Percentiles rank a stretch among this genome's conserved stretches.
Conservation (phyloP, 306 rosid species). For the Quercus alba region DNA sequence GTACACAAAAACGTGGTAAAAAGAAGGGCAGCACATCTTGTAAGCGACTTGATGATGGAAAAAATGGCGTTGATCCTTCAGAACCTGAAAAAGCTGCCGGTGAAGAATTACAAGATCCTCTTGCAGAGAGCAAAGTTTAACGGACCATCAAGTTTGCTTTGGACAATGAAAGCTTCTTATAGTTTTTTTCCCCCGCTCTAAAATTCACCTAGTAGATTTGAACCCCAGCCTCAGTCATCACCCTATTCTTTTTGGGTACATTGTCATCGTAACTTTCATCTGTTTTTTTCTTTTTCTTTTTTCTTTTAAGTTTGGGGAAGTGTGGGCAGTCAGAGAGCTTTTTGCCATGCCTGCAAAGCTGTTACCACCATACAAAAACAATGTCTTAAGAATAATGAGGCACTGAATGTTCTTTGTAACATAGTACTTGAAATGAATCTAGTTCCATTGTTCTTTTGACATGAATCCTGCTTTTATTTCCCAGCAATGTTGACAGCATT, state of each 20-base stretch:
- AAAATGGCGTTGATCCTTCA: background rate
- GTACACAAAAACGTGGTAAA: background rate
- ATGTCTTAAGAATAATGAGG: background rate
- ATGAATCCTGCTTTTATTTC: too few species aligned
- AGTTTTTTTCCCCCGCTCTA: too few species aligned
- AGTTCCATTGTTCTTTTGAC: too few species aligned
- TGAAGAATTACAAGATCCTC: background rate
- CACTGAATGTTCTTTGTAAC: background rate
- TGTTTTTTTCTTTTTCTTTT: fast-evolving
- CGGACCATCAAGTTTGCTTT: background rate
- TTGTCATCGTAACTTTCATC: background rate
- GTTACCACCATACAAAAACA: background rate
- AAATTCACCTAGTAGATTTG: too few species aligned
- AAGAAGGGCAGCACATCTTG: background rate
- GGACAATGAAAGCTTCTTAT: background rate
- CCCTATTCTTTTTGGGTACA: too few species aligned
- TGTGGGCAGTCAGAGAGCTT: background rate
- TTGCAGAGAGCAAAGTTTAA: background rate
- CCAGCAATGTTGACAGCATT: too few species aligned
- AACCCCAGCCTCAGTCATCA: too few species aligned
- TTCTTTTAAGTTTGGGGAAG: too few species aligned
- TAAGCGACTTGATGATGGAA: background rate
- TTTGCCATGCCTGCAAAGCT: background rate
- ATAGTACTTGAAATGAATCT: background rate
- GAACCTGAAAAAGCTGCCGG: background rate